Base-by-base conservation (phyloP, 2,329 filamentous ascomycete genomes). In the Pseudofabraea citricarpa region DNA sequence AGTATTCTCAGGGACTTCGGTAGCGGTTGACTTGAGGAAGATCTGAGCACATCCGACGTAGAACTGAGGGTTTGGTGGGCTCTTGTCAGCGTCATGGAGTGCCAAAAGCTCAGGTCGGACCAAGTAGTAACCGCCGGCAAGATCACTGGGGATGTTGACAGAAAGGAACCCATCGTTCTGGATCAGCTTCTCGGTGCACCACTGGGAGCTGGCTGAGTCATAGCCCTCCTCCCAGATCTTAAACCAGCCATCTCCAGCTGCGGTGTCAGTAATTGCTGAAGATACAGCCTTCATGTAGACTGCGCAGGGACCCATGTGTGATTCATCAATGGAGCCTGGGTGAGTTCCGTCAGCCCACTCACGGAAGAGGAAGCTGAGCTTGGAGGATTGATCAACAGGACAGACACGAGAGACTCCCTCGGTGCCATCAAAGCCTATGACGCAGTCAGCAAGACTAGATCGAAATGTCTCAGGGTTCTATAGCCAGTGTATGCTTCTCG, bases 191-290 rank as follows among this genome's bases (percentile, higher is more conserved):
- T 87, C 77, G 3, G 81, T 83, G 64, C 85, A 88, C 83, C 85
- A 90, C 59, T 77, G 68, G 21, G 68, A 61, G 2, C 69, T 68
- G 5, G 59, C 53, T 5, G 65, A 59, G 54, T 85, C 72, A 63
- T 85, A 87, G 36, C 81, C 83, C 40, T 83, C 73, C 45, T 86
- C 75, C 70, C 75, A 87, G 58, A 90, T 77, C 72, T 89, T 89
- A 73, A 90, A 86, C 86, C 85, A 90, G 29, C 85, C 85, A 40
- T 71, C 66, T 4, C 85, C 84, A 19, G 72, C 66, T 39, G 79
- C 79, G 10, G 74, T 62, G 50, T 71, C 67, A 18, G 58, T 60
- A 10, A 65, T 65, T 46, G 81, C 78, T 45, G 79, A 71, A 50
- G 69, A 64, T 2, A 88, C 75, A 56, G 79, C 77, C 68, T 89